Percentiles rank a stretch among this genome's conserved stretches.
phyloP scores from a whole-genome alignment of 306 rosid species.

The Crotalaria pallida region DNA sequence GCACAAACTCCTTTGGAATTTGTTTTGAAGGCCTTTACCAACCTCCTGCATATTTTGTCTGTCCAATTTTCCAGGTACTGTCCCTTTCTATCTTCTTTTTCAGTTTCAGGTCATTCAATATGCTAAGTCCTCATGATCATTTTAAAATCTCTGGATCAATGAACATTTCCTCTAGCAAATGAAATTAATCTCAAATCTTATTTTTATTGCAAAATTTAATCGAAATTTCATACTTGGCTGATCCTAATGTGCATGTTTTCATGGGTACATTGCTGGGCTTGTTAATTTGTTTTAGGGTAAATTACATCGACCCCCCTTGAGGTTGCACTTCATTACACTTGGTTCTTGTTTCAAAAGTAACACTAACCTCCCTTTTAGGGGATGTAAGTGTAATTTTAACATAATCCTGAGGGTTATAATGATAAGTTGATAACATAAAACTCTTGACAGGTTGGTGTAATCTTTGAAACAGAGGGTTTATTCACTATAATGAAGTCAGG shows the following conservation, averaged over 20 bases:
- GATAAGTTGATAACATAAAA: too few species aligned
- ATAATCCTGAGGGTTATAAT: too few species aligned
- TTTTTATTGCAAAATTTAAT: background rate
- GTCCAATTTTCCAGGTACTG: conserved; percentile 89
- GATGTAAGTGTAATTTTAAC: too few species aligned
- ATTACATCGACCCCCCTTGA: too few species aligned
- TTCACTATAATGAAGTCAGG: too few species aligned
- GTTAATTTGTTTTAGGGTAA: too few species aligned
- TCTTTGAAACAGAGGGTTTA: too few species aligned
- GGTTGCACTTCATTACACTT: too few species aligned
- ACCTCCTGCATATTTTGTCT: conserved; percentile 73
- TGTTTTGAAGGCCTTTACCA: conserved; percentile 56
- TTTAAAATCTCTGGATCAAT: background rate
- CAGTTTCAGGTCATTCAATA: background rate
- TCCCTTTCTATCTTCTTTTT: background rate
- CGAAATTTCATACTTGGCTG: background rate
- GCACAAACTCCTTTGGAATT: conserved; percentile 46
- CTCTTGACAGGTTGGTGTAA: too few species aligned
- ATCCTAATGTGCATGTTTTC: background rate
- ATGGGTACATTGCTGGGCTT: too few species aligned
- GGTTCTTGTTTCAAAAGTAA: too few species aligned
- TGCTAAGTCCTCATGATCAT: background rate
- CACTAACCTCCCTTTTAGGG: too few species aligned
- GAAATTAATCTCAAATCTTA: background rate
- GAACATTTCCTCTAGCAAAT: conserved; percentile 2